Evolutionary conservation across 805 yeast species (phyloP), one percentile per base, ranked within the genome.

Genomic region (Metschnikowia picachoensis): DNA sequence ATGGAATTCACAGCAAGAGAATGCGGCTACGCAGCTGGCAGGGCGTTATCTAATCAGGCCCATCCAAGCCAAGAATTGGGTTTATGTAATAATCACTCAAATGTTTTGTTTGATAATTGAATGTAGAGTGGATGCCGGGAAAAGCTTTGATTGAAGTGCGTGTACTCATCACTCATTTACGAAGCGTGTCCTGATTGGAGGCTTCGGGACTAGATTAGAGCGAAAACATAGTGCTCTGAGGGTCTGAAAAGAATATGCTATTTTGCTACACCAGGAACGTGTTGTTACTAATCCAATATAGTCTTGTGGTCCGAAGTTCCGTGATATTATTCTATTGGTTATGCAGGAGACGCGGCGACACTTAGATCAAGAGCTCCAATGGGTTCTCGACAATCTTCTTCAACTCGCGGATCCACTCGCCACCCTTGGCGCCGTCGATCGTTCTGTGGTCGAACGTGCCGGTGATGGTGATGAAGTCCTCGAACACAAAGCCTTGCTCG

Each of bases 361-460:
- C 33, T 73, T 82, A 92, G 68, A 94, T 76, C 68, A 94, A 74
- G 71, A 94, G 74, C 74, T 90, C 96, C 66, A 94, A 79, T 64
- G 99, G 99, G 77, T 94, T 91, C 78, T 94, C 99, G 57, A 94
- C 70, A 56, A 90, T 83, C 61, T 77, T 78, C 82, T 94, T 94
- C 72, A 94, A 79, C 58, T 89, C 96, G 72, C 82, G 89, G 78
- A 94, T 87, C 80, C 82, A 94, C 60, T 94, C 98, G 67, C 95
- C 99, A 61, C 96, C 99, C 60, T 85, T 82, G 46, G 98, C 98
- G 65, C 99, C 99, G 65, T 94, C 99, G 53, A 92, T 84, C 50
- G 86, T 85, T 77, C 97, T 87, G 78, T 94, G 99, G 75, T 94
- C 99, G 64, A 94, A 94, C 44, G 98, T 87, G 72, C 96, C 98